phyloP scores from a whole-genome alignment of 306 rosid species.

The Cucurbita maxima region DNA sequence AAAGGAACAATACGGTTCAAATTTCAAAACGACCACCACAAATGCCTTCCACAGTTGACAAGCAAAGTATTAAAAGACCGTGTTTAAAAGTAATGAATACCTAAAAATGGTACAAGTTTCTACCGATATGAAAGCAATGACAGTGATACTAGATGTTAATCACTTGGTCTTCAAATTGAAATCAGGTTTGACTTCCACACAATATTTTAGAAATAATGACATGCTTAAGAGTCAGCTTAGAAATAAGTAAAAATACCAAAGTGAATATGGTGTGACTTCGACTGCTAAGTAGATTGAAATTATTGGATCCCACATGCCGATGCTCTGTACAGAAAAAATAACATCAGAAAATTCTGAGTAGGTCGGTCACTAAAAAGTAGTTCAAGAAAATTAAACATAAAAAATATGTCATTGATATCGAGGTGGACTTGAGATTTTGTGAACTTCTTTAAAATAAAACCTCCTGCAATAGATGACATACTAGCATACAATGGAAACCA shows the following conservation, averaged over 20 bases:
- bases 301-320: constrained; percentile 85
- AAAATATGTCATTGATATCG: background rate
- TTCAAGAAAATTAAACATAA: background rate
- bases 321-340: constrained; percentile 47
- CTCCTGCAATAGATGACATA: background rate
- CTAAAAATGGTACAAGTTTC: background rate
- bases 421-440: background rate
- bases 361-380: background rate
- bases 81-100: background rate
- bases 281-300: constrained; percentile 76
- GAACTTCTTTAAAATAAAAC: background rate
- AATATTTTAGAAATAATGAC: background rate
- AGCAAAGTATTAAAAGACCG: background rate
- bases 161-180: background rate
- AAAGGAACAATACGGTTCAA: background rate
- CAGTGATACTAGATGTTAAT: background rate
- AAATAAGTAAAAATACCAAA: constrained; percentile 39
- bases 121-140: background rate
- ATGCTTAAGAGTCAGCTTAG: background rate
- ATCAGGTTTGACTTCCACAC: background rate
- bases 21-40: background rate
- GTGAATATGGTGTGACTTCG: constrained; percentile 90
- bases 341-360: constrained; percentile 6
- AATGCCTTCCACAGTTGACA: background rate
- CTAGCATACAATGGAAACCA: background rate